Conservation (phyloP, 2,329 filamentous ascomycete species). For the Calonectria pseudoturangicola region DNA sequence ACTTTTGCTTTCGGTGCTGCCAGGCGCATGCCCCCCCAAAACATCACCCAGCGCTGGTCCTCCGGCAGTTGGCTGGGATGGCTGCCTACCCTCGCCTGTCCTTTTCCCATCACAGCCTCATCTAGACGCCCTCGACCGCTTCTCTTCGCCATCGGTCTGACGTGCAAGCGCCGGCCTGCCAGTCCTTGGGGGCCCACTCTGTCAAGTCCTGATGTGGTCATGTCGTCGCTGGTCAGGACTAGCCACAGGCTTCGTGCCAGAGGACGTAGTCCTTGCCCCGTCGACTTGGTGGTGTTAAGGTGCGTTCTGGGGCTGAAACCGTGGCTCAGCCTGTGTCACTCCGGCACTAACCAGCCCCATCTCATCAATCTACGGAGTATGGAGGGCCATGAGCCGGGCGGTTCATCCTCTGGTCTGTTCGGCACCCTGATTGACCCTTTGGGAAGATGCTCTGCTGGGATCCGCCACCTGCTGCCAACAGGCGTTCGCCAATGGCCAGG, state of each 20-base stretch:
- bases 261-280: constrained; percentile 33
- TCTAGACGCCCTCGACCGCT: neutral
- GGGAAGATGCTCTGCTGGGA: constrained; percentile 43
- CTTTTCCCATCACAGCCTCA: constrained; percentile 23
- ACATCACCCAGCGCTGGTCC: constrained; percentile 9
- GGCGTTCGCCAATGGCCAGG: constrained; percentile 35
- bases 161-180: constrained; percentile 39
- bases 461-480: constrained; percentile 42
- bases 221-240: constrained; percentile 30
- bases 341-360: constrained; percentile 44
- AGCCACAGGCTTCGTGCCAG: constrained; percentile 3
- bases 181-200: constrained; percentile 46
- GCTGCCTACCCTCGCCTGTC: constrained; percentile 28
- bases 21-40: neutral
- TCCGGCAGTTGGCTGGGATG: constrained; percentile 28
- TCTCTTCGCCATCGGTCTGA: constrained; percentile 45
- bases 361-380: constrained; percentile 19
- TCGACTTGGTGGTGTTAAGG: constrained; percentile 26
- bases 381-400: constrained; percentile 18
- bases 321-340: constrained; percentile 52
- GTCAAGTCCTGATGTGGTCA: constrained; percentile 42
- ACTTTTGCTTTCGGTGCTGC: neutral
- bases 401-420: constrained; percentile 28
- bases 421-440: constrained; percentile 16
- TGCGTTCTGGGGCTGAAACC: constrained; percentile 53